phyloP scores from a whole-genome alignment of 768 basidiomycete genomes.

The Gymnopilus dilepis region DNA sequence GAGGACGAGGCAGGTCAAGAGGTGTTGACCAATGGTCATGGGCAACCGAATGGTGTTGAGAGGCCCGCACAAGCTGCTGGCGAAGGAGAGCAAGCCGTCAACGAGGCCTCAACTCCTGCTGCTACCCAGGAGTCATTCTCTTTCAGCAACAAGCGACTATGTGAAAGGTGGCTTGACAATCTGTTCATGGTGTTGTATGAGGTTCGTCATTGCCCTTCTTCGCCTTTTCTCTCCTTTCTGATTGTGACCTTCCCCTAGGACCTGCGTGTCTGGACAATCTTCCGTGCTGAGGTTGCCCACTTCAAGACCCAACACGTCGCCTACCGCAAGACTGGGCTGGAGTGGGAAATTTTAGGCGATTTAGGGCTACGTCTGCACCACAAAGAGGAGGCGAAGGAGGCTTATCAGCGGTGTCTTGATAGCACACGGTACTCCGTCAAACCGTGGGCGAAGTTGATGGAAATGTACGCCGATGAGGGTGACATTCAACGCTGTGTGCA shows the following conservation, averaged over 20 bases:
- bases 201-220: constrained; percentile 47
- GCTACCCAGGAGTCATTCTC: constrained; percentile 71
- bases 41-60: constrained; percentile 41
- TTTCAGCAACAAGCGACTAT: constrained; percentile 95
- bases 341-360: constrained; percentile 99
- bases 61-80: constrained; percentile 60
- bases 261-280: constrained; percentile 97
- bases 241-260: constrained; percentile 55
- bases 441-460: constrained; percentile 92
- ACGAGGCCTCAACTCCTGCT: constrained; percentile 38
- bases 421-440: constrained; percentile 84
- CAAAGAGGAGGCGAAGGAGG: constrained; percentile 98
- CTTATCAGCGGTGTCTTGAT: constrained; percentile 94
- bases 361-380: constrained; percentile 92
- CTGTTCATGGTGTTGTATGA: constrained; percentile 98
- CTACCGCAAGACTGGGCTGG: constrained; percentile 94
- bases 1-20: constrained; percentile 28
- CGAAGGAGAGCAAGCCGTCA: constrained; percentile 46
- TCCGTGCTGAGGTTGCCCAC: constrained; percentile 97
- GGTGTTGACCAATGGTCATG: constrained; percentile 34
- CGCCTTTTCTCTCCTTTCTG: constrained; percentile 2
- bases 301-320: constrained; percentile 99
- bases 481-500: constrained; percentile 91
- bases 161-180: constrained; percentile 98
- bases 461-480: constrained; percentile 96